Conservation (phyloP, 805 yeast genomes). For the Aciculoconidium aculeatum region DNA sequence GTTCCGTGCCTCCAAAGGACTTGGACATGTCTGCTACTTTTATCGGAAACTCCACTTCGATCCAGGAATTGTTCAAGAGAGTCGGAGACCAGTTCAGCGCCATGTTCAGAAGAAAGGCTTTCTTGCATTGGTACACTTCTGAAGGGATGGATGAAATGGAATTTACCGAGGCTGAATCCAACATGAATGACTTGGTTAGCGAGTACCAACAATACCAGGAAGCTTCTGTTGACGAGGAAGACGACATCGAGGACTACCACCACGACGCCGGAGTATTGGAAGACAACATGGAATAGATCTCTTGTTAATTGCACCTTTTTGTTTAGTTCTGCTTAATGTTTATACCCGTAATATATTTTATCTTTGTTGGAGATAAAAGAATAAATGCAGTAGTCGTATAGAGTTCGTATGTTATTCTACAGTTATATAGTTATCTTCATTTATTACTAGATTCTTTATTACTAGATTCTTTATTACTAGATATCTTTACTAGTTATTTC, state of each 20-base stretch:
- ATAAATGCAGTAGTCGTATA: too few relatives aligned
- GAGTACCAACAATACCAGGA: slow-evolving; percentile 93
- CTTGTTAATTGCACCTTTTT: background rate
- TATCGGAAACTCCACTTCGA: slow-evolving; percentile 88
- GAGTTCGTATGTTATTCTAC: too few relatives aligned
- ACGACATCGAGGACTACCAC: slow-evolving; percentile 51
- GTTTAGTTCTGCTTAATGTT: slow-evolving; percentile 8
- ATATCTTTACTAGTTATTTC: too few relatives aligned
- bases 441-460: too few relatives aligned
- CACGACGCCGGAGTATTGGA: slow-evolving; percentile 61
- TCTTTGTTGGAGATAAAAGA: slow-evolving; percentile 2
- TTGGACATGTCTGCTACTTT: slow-evolving; percentile 88
- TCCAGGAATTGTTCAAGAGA: slow-evolving; percentile 86
- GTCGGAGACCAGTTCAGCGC: slow-evolving; percentile 85
- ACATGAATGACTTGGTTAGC: slow-evolving; percentile 81
- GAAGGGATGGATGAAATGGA: slow-evolving; percentile 97
- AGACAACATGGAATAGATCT: slow-evolving; percentile 38
- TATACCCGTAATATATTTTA: slow-evolving; percentile 7
- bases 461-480: too few relatives aligned
- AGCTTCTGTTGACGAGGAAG: slow-evolving; percentile 71
- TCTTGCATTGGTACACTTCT: slow-evolving; percentile 92
- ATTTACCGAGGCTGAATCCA: slow-evolving; percentile 89
- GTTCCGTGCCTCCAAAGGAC: slow-evolving; percentile 84
- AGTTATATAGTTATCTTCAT: too few relatives aligned
- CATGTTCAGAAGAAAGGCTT: slow-evolving; percentile 91